Evolutionary conservation across 768 basidiomycete species (phyloP).

Genomic region (Suillus lakei): DNA sequence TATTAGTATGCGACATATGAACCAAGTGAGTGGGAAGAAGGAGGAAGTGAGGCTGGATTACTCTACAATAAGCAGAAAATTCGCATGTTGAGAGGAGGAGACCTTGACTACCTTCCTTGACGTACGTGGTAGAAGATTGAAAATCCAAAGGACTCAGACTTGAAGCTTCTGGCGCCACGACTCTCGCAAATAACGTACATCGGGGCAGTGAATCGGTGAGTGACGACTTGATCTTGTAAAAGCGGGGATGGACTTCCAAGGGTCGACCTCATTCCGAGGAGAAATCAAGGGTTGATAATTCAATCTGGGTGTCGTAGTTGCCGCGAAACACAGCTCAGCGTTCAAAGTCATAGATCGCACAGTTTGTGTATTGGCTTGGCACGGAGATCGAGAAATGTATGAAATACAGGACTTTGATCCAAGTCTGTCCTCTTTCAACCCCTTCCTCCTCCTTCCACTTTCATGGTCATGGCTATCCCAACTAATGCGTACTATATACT

Average conservation of each 20-base stretch:
- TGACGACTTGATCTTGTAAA: background rate
- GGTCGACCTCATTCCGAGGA: constrained; percentile 5
- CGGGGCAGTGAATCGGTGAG: constrained; percentile 1
- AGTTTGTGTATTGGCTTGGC: constrained; percentile 6
- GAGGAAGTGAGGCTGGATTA: background rate
- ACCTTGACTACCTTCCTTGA: background rate
- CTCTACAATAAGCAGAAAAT: background rate
- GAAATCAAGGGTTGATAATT: constrained; percentile 1
- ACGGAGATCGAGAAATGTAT: background rate
- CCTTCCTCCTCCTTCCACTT: background rate
- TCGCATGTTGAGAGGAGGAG: constrained; percentile 2
- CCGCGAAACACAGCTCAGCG: background rate
- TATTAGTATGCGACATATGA: background rate
- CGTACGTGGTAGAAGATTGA: background rate
- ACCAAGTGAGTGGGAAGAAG: background rate
- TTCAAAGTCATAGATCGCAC: background rate
- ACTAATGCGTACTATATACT: constrained; percentile 2
- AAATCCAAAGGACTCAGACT: background rate
- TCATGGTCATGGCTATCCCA: constrained; percentile 1
- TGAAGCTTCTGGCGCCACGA: constrained; percentile 7
- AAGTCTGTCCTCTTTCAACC: background rate
- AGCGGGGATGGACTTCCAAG: constrained; percentile 5
- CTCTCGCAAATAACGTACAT: constrained; percentile 8
- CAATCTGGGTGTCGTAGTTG: background rate
- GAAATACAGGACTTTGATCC: background rate